phyloP scores from a whole-genome alignment of 805 yeast genomes.

The Jamesozyma piceae region DNA sequence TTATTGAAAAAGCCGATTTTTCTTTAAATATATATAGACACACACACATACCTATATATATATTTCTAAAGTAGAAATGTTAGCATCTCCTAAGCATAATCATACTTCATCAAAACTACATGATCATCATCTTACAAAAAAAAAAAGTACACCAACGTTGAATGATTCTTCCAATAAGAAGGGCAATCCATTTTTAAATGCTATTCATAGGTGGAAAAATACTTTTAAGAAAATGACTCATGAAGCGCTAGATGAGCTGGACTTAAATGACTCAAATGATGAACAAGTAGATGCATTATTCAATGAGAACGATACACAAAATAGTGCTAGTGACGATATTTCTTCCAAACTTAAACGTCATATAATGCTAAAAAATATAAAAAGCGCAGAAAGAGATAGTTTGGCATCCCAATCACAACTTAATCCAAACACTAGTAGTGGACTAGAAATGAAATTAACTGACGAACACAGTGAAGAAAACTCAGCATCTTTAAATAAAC shows the following conservation, averaged over 20 bases:
- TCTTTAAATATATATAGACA: too few relatives aligned
- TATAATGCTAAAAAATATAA: background rate
- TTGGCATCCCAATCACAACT: constrained; percentile 10
- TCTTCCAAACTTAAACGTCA: background rate
- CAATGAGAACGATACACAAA: constrained; percentile 2
- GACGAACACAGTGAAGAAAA: constrained; percentile 10
- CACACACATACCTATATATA: too few relatives aligned
- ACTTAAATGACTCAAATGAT: constrained; percentile 10
- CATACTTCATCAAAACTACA: background rate
- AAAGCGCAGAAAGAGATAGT: constrained; percentile 11
- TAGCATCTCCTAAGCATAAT: background rate
- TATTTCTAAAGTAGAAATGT: too few relatives aligned
- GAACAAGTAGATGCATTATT: constrained; percentile 19
- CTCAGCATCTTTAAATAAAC: background rate
- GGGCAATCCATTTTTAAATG: constrained; percentile 7
- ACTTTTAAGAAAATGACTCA: constrained; percentile 16
- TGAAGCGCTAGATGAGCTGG: constrained; percentile 17
- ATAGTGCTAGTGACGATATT: background rate
- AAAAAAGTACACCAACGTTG: background rate
- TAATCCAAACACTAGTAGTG: background rate
- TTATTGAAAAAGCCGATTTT: too few relatives aligned
- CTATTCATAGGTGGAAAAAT: constrained; percentile 18
- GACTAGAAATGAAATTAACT: constrained; percentile 19
- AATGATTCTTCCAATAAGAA: background rate
- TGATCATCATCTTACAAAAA: background rate